Percentiles rank a stretch among this genome's conserved stretches.
Evolutionary conservation across 768 basidiomycete species (phyloP).

Genomic region (Chalciporus chontae): DNA sequence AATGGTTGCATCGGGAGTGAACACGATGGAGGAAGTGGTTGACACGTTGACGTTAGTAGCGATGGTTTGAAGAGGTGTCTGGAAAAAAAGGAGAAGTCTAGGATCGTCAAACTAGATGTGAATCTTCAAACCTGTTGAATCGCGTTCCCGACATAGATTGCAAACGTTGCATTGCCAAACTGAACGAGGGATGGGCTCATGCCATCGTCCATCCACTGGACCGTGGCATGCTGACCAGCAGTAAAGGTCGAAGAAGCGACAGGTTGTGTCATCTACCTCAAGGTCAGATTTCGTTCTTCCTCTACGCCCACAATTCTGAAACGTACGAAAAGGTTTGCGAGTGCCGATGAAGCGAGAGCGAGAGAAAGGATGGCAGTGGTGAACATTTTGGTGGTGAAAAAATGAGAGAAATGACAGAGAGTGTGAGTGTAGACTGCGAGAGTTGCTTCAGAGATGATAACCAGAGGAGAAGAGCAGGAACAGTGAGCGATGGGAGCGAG

Average conservation of each 20-base stretch:
- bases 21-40: conserved; percentile 40
- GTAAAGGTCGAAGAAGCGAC: conserved; percentile 41
- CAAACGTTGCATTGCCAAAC: conserved; percentile 51
- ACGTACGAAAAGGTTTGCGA: conserved; percentile 58
- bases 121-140: conserved; percentile 50
- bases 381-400: conserved; percentile 44
- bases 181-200: conserved; percentile 42
- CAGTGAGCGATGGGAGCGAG: background rate
- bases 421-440: conserved; percentile 17
- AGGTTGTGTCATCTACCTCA: conserved; percentile 55
- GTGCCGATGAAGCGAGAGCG: conserved; percentile 48
- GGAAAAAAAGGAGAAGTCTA: background rate
- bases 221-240: conserved; percentile 46
- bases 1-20: conserved; percentile 48
- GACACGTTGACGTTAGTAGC: conserved; percentile 49
- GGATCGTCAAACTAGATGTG: background rate
- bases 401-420: conserved; percentile 23
- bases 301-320: background rate
- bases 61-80: conserved; percentile 60
- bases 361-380: conserved; percentile 45
- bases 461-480: background rate
- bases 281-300: conserved; percentile 4
- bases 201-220: conserved; percentile 61
- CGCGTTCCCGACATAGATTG: conserved; percentile 62
- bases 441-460: background rate